These are phyloP conservation scores for Colletotrichum agaves DNA, from an alignment of 2,329 filamentous ascomycete genomes.

Conservation along the genomic window DNA sequence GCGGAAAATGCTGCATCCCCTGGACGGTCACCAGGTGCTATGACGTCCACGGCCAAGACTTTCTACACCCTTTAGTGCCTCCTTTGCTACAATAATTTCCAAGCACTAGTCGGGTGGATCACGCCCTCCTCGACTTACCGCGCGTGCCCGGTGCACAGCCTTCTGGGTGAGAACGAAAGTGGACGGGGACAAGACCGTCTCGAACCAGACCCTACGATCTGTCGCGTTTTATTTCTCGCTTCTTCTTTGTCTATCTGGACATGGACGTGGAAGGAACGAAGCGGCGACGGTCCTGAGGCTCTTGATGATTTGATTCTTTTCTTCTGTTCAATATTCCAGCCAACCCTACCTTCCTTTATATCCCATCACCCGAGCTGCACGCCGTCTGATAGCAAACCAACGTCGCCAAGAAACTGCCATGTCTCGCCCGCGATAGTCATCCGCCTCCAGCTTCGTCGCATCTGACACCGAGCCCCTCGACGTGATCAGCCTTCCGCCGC, in stretches of 20 bases:
- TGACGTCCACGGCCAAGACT: slow-evolving; percentile 35
- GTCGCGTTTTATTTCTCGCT: slow-evolving; percentile 15
- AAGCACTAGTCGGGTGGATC: slow-evolving; percentile 19
- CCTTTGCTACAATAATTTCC: slow-evolving; percentile 24
- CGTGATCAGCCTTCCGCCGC: slow-evolving; percentile 21
- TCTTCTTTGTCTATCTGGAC: not conserved
- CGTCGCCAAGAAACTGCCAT: slow-evolving; percentile 28
- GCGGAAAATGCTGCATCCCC: slow-evolving; percentile 11
- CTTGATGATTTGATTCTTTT: slow-evolving; percentile 9
- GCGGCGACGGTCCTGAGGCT: not conserved
- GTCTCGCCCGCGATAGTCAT: slow-evolving; percentile 35
- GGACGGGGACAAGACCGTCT: slow-evolving; percentile 1
- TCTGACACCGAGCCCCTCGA: slow-evolving; percentile 28
- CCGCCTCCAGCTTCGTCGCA: slow-evolving; percentile 30
- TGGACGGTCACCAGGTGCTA: slow-evolving; percentile 29
- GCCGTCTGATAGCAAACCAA: not conserved
- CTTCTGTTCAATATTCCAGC: not conserved
- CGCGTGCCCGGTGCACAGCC: slow-evolving; percentile 35
- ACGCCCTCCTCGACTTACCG: slow-evolving; percentile 28
- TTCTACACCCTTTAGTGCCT: slow-evolving; percentile 11
- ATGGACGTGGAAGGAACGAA: not conserved
- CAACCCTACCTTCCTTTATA: not conserved
- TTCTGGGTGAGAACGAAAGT: slow-evolving; percentile 11
- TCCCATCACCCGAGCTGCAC: not conserved
- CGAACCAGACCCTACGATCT: too few species aligned